Evolutionary conservation across 78 protist species (phyloP), one percentile per base, ranked within the genome.

Genomic region (Cavenderia fasciculata): DNA sequence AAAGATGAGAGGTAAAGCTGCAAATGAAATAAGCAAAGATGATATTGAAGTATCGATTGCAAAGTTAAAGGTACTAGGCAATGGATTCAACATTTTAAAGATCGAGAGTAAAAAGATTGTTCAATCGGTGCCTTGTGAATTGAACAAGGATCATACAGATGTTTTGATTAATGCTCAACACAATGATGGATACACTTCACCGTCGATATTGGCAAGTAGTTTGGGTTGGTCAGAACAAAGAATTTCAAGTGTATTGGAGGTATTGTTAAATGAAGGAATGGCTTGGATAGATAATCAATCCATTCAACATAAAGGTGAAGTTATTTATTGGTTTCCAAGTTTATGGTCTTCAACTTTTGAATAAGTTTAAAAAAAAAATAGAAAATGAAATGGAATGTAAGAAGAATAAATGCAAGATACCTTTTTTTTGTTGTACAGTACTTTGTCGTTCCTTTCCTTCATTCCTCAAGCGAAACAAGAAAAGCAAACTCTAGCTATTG

Each of bases 71-170:
- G 72, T 56, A 14, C 71, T 96, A 4, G 94, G 94, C 10, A 62
- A 75, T 51, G 97, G 96, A 2, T 96, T 75, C 25, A 68, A 78
- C 29, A 43, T 96, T 7, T 19, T 90, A 38, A 51, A 34, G 8
- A 47, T 94, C 0, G 95, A 85, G n/a, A 33, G 51, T 25, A 65
- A 43, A 18, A 84, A 66, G 44, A 23, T 92, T 19, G 92, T 97
- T 14, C 96, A 95, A 54, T 95, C 98, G 0, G 95, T 97, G 21
- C 99, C 99, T 1, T 29, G 61, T 40, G 99, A 96, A 73, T 46
- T 97, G 21, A 92, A 86, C 51, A 49, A 34, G 19, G 99, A 97
- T 76, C 93, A 92, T 51, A 75, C 95, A 0, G 79, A 62, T 49
- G 76, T 92, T 10, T 16, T 92, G 6, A 44, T 70, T 12, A 33